phyloP scores from a whole-genome alignment of 495 filamentous ascomycete species.

The Lichina pygmaea region DNA sequence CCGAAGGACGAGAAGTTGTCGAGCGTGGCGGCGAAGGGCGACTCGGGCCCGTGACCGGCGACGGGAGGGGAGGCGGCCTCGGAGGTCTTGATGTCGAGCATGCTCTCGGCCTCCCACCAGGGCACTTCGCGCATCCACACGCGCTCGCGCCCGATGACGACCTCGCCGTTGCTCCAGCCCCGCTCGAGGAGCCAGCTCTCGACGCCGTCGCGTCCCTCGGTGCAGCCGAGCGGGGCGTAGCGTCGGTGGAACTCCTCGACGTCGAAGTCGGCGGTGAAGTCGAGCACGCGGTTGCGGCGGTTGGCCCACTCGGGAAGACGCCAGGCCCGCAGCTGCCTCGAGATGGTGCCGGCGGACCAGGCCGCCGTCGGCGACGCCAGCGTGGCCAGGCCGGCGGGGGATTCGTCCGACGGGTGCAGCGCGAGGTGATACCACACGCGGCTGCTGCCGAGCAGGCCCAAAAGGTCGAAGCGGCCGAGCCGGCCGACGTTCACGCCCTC shows the following conservation, averaged over 20 bases:
- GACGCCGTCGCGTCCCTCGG: conserved; percentile 75
- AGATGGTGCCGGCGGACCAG: conserved; percentile 82
- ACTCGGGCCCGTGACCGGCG: conserved; percentile 5
- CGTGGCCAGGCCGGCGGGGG: conserved; percentile 37
- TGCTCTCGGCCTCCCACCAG: conserved; percentile 96
- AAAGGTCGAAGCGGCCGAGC: conserved; percentile 48
- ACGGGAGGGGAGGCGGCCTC: conserved; percentile 14
- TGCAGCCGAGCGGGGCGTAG: conserved; percentile 62
- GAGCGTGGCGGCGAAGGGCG: conserved; percentile 19
- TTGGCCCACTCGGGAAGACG: conserved; percentile 90
- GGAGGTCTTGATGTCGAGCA: conserved; percentile 69
- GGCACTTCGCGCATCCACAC: conserved; percentile 86
- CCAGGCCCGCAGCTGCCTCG: conserved; percentile 78
- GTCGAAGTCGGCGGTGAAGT: conserved; percentile 94
- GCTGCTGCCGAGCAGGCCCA: conserved; percentile 41
- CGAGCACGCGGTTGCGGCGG: conserved; percentile 68
- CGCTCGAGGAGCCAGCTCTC: conserved; percentile 88
- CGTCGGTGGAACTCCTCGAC: conserved; percentile 68
- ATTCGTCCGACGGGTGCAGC: conserved; percentile 74
- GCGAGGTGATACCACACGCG: conserved; percentile 89
- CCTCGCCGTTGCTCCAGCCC: conserved; percentile 95
- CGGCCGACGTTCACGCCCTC: conserved; percentile 50
- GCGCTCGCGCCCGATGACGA: conserved; percentile 65
- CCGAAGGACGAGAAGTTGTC: conserved; percentile 16
- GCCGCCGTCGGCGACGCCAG: conserved; percentile 32